Base-by-base conservation (phyloP, 352 stramenopile genomes). In the Pythium brachiatum region DNA sequence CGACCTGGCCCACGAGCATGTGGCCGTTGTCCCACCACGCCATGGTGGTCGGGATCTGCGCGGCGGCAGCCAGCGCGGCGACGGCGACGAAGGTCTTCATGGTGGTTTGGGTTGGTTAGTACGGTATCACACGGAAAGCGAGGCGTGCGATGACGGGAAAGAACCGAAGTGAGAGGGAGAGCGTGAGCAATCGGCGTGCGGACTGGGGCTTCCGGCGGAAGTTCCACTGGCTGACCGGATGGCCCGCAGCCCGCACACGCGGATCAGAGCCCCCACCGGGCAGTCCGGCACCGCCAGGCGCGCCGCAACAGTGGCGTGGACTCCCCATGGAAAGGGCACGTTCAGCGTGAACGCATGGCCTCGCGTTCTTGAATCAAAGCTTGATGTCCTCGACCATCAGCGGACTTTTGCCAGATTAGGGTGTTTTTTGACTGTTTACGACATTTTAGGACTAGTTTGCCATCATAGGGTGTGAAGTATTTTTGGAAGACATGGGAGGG, bases 21-120 rank as follows among this genome's bases (percentile, higher is more conserved):
- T 78, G 70, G 34, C 53, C 67, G 48, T 68, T 70, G 60, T 78
- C 70, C 70, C 70, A 78, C 67, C 67, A 78, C 9, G 54, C 66
- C 23, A 63, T 53, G 3, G 52, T 55, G 46, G 53, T 16, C 8
- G 59, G 59, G 38, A 65, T 36, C 48, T 64, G 58, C 12, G 58
- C 16, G 36, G 50, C 59, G 20, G 47, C 53, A 21, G 55, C 34
- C 21, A 72, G 34, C 5, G 53, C 48, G 32, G 57, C 57, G 20
- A 66, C n/a, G n/a, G 53, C 34, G 12, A 52, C 64, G 25, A 65
- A 65, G 38, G 59, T 65, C 59, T 65, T 65, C 59, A 65, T 65
- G 38, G 13, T 26, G 26, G 23, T 2, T 43, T 20, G 38, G 41
- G 25, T 34, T 34, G 29, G 29, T 34, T 34, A 34, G 29, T 48